Evolutionary conservation across 495 filamentous ascomycete species (phyloP).

Genomic region (Podospora appendiculata): DNA sequence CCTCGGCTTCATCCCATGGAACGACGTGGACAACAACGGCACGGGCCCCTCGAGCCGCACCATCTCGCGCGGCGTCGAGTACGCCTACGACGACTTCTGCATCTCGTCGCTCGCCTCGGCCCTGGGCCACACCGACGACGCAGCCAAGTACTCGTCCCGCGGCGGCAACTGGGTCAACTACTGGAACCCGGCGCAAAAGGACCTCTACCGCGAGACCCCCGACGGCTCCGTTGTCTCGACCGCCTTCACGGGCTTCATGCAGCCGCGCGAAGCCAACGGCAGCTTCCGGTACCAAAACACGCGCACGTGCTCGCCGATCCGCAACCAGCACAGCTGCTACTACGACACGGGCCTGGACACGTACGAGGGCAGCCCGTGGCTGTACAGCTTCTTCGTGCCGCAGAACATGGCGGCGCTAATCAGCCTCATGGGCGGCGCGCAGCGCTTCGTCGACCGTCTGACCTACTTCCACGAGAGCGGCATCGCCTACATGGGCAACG

Average conservation of each 20-base stretch:
- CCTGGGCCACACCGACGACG: conserved; percentile 40
- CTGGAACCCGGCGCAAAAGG: conserved; percentile 37
- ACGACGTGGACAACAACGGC: conserved; percentile 54
- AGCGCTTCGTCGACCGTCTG: conserved; percentile 51
- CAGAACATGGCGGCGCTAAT: conserved; percentile 62
- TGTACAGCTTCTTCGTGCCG: conserved; percentile 65
- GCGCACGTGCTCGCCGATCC: conserved; percentile 49
- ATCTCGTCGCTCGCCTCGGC: conserved; percentile 47
- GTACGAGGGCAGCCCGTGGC: conserved; percentile 65
- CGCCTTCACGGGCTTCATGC: conserved; percentile 59
- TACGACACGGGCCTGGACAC: conserved; percentile 56
- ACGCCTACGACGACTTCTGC: conserved; percentile 66
- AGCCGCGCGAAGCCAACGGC: conserved; percentile 55
- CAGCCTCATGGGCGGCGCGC: conserved; percentile 48
- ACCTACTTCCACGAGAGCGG: conserved; percentile 56
- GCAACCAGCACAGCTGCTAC: conserved; percentile 38
- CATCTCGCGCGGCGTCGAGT: conserved; percentile 62
- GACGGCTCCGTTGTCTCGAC: conserved; percentile 18
- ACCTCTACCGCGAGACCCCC: conserved; percentile 19
- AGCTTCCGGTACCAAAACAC: conserved; percentile 61
- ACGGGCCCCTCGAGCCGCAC: conserved; percentile 53
- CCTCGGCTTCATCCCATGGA: conserved; percentile 52
- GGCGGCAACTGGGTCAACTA: conserved; percentile 51
- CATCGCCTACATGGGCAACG: conserved; percentile 65
- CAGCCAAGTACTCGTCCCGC: conserved; percentile 48